A percentile compares a stretch with the other conserved stretches of the same genome.
Conservation (phyloP, 768 basidiomycete genomes). For the Amanita jacksonii region DNA sequence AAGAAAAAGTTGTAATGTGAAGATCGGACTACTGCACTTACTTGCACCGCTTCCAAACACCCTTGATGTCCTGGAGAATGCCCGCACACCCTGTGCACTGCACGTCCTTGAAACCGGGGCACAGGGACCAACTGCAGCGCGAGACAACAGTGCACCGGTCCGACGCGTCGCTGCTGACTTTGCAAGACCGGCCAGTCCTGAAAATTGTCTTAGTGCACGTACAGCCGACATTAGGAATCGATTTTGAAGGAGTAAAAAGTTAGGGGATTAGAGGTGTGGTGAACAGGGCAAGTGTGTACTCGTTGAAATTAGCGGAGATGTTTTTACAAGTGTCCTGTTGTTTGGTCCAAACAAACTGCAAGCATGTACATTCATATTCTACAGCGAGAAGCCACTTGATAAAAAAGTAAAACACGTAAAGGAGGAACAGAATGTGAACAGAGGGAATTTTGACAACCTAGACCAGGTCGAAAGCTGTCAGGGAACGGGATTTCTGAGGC, state of each 20-base stretch:
- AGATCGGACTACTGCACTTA: neutral
- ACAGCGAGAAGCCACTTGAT: no score
- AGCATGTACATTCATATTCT: no score
- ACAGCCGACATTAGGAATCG: constrained; percentile 7
- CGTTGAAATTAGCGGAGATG: no score
- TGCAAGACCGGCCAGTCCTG: neutral
- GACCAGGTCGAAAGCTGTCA: no score
- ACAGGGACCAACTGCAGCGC: neutral
- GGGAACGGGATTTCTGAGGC: no score
- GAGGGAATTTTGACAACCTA: no score
- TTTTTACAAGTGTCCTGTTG: no score
- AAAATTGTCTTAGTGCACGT: constrained; percentile 7
- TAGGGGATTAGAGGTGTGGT: no score
- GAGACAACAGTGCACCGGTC: neutral
- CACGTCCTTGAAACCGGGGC: neutral
- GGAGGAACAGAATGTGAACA: no score
- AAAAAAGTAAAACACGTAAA: no score
- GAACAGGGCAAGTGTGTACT: no score
- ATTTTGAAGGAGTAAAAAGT: neutral
- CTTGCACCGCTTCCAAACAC: constrained; percentile 9
- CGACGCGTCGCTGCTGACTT: constrained; percentile 3
- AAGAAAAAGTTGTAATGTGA: neutral
- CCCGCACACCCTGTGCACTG: constrained; percentile 1
- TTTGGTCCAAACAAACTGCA: no score
- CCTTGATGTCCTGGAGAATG: constrained; percentile 11